Conservation (phyloP, 2,329 filamentous ascomycete species). For the Eutypa lata region DNA sequence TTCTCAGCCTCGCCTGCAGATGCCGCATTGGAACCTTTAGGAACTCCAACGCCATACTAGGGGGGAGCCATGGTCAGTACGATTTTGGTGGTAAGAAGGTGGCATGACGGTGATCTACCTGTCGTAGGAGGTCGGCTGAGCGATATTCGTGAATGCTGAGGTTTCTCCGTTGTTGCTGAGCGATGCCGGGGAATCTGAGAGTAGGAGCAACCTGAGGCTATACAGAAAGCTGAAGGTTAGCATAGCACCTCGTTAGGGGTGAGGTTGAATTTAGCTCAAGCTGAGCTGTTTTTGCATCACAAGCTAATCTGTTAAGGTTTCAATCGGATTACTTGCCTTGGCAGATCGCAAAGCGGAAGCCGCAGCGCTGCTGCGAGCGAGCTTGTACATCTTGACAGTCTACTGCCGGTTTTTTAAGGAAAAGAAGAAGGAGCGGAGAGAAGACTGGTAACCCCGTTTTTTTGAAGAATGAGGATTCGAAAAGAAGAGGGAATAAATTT, state of each 20-base stretch:
- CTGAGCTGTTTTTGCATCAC: slow-evolving; percentile 6
- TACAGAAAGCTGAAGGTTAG: slow-evolving; percentile 20
- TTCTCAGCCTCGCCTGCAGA: slow-evolving; percentile 83
- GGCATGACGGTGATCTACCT: slow-evolving; percentile 44
- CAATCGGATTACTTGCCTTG: slow-evolving; percentile 54
- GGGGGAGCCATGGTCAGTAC: slow-evolving; percentile 21
- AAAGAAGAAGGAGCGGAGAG: not conserved
- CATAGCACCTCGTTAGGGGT: not conserved
- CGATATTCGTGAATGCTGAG: slow-evolving; percentile 98
- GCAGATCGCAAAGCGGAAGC: slow-evolving; percentile 75
- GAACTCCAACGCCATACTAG: slow-evolving; percentile 94
- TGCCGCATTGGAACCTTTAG: slow-evolving; percentile 83
- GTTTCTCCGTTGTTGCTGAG: slow-evolving; percentile 77
- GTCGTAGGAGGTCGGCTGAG: slow-evolving; percentile 83
- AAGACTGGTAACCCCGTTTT: not conserved
- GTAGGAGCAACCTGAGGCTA: slow-evolving; percentile 42
- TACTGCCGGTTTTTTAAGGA: too few relatives aligned
- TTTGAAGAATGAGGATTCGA: not conserved
- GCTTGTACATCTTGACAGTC: slow-evolving; percentile 71
- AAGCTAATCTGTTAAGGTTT: slow-evolving; percentile 11
- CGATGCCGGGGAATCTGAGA: slow-evolving; percentile 60
- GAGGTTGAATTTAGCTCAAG: not conserved
- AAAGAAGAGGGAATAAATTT: not conserved
- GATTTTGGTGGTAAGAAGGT: not conserved
- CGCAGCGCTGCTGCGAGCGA: slow-evolving; percentile 78